Percentiles rank a stretch among this genome's conserved stretches.
phyloP scores from a whole-genome alignment of 2,329 filamentous ascomycete genomes.

The Stagonosporopsis chrysanthemi region DNA sequence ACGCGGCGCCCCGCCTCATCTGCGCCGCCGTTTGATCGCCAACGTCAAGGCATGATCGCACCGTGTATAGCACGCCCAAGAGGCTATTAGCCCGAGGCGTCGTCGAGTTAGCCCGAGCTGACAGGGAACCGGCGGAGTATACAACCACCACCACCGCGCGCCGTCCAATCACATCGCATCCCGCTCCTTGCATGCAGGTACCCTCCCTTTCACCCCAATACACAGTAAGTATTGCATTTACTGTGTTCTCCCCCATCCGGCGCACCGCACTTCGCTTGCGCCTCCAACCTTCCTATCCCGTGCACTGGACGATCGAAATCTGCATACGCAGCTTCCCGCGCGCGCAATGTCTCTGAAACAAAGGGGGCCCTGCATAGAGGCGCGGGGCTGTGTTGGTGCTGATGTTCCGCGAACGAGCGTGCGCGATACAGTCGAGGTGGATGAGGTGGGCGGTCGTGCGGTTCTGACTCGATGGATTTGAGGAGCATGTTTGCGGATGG shows the following conservation, averaged over 20 bases:
- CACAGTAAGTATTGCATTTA: no score
- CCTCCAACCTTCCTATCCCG: neutral
- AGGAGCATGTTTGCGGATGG: no score
- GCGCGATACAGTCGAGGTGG: neutral
- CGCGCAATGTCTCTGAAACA: slow-evolving; percentile 7
- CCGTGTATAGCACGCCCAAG: neutral
- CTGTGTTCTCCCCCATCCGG: neutral
- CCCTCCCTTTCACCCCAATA: neutral
- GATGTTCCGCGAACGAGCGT: slow-evolving; percentile 4
- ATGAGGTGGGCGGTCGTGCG: no score
- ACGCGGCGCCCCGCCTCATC: slow-evolving; percentile 7
- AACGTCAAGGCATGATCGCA: neutral
- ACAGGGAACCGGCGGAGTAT: no score
- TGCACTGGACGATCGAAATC: neutral
- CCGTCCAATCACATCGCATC: neutral
- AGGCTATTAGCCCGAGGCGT: neutral
- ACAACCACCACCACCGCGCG: no score
- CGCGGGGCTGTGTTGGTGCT: neutral
- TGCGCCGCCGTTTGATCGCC: slow-evolving; percentile 8
- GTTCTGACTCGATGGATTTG: no score
- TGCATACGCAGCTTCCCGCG: neutral
- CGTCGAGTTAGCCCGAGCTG: neutral
- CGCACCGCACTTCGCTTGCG: neutral
- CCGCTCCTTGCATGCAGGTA: neutral
- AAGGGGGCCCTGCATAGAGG: neutral